phyloP scores from a whole-genome alignment of 306 rosid species.

The Ochetophila trinervis region DNA sequence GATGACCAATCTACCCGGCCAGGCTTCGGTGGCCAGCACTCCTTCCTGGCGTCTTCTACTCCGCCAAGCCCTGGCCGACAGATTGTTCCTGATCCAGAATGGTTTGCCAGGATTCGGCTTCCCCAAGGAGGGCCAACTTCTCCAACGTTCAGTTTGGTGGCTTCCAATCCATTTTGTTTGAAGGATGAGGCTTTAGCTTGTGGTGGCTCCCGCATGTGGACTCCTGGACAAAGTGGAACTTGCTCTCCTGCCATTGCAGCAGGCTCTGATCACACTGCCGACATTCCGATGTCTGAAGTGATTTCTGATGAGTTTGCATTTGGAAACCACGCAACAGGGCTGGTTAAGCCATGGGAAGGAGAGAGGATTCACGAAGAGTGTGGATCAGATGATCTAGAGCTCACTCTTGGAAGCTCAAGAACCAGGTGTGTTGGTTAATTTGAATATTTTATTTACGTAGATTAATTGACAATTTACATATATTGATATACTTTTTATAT shows the following conservation, averaged over 20 bases:
- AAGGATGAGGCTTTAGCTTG: conserved; percentile 59
- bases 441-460: conserved; percentile 13
- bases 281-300: conserved; percentile 74
- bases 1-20: conserved; percentile 49
- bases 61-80: conserved; percentile 84
- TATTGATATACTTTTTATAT: not conserved
- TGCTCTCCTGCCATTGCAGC: conserved; percentile 84
- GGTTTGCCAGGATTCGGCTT: conserved; percentile 66
- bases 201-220: conserved; percentile 76
- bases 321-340: conserved; percentile 56
- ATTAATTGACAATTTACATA: not conserved
- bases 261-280: conserved; percentile 68
- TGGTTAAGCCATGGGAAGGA: conserved; percentile 90
- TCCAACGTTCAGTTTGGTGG: conserved; percentile 78
- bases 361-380: conserved; percentile 74
- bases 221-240: conserved; percentile 90
- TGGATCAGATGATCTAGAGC: conserved; percentile 86
- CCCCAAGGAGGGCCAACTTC: conserved; percentile 70
- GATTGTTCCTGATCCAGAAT: conserved; percentile 55
- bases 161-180: conserved; percentile 79
- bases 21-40: conserved; percentile 49
- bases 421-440: conserved; percentile 47
- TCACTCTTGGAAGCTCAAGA: conserved; percentile 83
- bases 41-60: conserved; percentile 70
- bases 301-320: conserved; percentile 80